Conservation (phyloP, 2,329 filamentous ascomycete genomes). For the Fusarium torulosum region DNA sequence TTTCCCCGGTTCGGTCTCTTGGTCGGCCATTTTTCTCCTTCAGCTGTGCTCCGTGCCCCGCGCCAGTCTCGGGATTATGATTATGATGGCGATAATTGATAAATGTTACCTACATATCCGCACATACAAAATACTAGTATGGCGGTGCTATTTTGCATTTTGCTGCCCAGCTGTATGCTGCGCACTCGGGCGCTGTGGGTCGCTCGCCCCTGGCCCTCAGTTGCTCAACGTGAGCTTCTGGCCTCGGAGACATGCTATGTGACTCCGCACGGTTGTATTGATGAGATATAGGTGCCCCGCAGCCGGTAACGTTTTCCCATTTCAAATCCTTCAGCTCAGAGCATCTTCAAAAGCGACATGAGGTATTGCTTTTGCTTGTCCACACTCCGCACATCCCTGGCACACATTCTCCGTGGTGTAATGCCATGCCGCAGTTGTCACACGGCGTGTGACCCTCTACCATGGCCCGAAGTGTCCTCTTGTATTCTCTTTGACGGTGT, state of each 20-base stretch:
- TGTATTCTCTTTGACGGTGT: constrained; percentile 11
- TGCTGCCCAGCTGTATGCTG: no score
- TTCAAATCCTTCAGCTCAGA: not conserved
- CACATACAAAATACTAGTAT: no score
- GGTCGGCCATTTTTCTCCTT: constrained; percentile 45
- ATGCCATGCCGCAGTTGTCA: constrained; percentile 19
- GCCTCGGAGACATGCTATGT: not conserved
- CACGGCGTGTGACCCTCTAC: constrained; percentile 31
- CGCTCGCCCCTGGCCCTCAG: constrained; percentile 18
- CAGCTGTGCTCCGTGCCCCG: constrained; percentile 33
- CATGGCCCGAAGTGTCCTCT: constrained; percentile 14
- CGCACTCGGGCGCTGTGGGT: constrained; percentile 9
- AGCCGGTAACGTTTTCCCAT: constrained; percentile 14
- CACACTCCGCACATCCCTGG: constrained; percentile 15
- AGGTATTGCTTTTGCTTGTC: constrained; percentile 14
- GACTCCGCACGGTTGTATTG: constrained; percentile 14
- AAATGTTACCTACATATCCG: no score
- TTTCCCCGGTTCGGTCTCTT: constrained; percentile 46
- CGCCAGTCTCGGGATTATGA: constrained; percentile 32
- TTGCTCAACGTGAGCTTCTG: constrained; percentile 9
- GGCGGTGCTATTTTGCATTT: no score
- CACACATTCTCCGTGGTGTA: constrained; percentile 7
- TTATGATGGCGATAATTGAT: constrained; percentile 6
- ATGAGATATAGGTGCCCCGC: constrained; percentile 20
- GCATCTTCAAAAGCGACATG: constrained; percentile 9